phyloP scores from a whole-genome alignment of 495 filamentous ascomycete genomes.

The Penicillium desertorum region DNA sequence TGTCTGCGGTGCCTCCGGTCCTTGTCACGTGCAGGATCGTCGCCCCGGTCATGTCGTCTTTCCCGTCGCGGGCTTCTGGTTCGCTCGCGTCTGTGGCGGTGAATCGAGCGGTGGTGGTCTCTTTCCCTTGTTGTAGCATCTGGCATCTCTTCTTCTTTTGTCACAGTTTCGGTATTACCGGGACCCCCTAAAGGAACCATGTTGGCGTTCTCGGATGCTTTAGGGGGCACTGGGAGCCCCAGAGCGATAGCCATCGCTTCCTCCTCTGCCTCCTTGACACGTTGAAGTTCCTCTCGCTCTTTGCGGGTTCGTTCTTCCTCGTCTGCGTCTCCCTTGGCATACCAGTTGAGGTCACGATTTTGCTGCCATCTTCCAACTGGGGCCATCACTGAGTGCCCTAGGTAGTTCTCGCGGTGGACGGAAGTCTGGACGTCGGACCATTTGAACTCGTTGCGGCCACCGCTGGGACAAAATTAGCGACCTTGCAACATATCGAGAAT shows the following conservation, averaged over 20 bases:
- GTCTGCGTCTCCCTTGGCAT: slow-evolving; percentile 67
- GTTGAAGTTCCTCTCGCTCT: slow-evolving; percentile 71
- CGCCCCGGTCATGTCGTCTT: slow-evolving; percentile 30
- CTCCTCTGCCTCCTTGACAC: slow-evolving; percentile 88
- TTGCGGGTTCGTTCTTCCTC: slow-evolving; percentile 60
- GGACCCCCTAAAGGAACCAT: slow-evolving; percentile 40
- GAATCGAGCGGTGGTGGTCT: slow-evolving; percentile 27
- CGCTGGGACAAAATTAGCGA: slow-evolving; percentile 48
- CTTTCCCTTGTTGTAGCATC: slow-evolving; percentile 24
- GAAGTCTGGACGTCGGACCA: slow-evolving; percentile 93
- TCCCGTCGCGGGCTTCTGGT: slow-evolving; percentile 37
- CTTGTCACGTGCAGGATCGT: slow-evolving; percentile 35
- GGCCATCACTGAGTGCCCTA: slow-evolving; percentile 93
- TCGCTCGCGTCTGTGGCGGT: slow-evolving; percentile 33
- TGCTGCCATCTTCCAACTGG: slow-evolving; percentile 96
- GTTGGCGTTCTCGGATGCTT: slow-evolving; percentile 42
- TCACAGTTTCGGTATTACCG: slow-evolving; percentile 23
- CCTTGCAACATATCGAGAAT: background rate
- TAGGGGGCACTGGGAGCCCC: slow-evolving; percentile 66
- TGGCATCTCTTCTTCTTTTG: slow-evolving; percentile 22
- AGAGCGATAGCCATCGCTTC: slow-evolving; percentile 82
- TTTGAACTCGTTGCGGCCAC: slow-evolving; percentile 88
- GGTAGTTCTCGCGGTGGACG: slow-evolving; percentile 91
- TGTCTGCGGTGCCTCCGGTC: slow-evolving; percentile 40
- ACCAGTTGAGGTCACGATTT: slow-evolving; percentile 83